A percentile compares a stretch with the other conserved stretches of the same genome.
These are phyloP conservation scores for Penicillium nucicola DNA, from an alignment of 495 filamentous ascomycete genomes.

Conservation along the genomic window DNA sequence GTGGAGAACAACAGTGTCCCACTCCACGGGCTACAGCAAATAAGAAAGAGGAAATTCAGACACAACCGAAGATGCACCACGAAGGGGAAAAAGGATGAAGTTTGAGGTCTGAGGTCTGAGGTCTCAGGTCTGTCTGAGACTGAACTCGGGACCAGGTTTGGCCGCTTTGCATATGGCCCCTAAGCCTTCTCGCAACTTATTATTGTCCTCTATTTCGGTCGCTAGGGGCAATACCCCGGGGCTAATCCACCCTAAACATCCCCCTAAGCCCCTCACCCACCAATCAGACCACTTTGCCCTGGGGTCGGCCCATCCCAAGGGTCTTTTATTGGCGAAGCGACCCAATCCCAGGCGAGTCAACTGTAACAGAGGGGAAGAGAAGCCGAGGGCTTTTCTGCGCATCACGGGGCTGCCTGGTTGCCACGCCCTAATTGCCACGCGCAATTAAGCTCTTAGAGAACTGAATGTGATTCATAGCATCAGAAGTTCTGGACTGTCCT, in stretches of 20 bases:
- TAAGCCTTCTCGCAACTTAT: too few relatives aligned
- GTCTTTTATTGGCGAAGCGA: background rate
- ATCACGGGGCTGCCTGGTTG: constrained; percentile 7
- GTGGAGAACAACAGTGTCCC: constrained; percentile 31
- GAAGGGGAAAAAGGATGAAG: background rate
- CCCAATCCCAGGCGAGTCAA: background rate
- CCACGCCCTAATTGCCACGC: constrained; percentile 3
- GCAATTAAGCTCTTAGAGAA: too few relatives aligned
- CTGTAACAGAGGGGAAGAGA: constrained; percentile 1
- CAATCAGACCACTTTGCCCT: background rate
- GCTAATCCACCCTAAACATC: too few relatives aligned
- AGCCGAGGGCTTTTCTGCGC: constrained; percentile 10
- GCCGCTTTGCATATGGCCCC: too few relatives aligned
- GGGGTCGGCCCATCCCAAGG: background rate
- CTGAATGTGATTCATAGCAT: too few relatives aligned
- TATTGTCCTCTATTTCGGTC: constrained; percentile 10
- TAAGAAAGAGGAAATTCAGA: background rate
- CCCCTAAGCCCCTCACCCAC: background rate
- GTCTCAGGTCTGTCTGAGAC: too few relatives aligned
- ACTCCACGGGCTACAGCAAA: constrained; percentile 4
- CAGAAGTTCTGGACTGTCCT: too few relatives aligned
- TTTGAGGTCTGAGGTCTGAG: too few relatives aligned
- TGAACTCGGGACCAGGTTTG: too few relatives aligned
- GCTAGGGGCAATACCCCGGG: constrained; percentile 16
- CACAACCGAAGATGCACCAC: background rate